Conservation (phyloP, 1,284 basidiomycete genomes). For the Amylostereum areolatum region DNA sequence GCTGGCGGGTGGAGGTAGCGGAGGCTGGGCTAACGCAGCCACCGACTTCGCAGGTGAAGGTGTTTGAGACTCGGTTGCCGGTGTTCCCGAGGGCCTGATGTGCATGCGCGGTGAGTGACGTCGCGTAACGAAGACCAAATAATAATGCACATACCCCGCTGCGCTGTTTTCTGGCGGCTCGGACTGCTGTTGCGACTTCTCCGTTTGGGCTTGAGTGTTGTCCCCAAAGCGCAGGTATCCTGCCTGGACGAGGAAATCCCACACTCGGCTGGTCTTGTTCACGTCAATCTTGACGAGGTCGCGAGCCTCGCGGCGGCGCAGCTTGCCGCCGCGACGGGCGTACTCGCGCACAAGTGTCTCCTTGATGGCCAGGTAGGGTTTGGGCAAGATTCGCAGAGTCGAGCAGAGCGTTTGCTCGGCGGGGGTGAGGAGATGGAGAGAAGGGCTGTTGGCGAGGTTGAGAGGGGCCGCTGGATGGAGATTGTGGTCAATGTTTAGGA, state of each 20-base stretch:
- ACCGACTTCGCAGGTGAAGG: no score
- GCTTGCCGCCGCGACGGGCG: constrained; percentile 79
- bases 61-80: no score
- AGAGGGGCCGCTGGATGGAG: constrained; percentile 57
- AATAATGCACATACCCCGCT: no score
- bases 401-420: constrained; percentile 89
- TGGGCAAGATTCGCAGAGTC: constrained; percentile 81
- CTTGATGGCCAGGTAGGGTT: constrained; percentile 90
- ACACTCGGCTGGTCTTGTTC: constrained; percentile 85
- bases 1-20: no score
- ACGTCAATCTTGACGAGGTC: constrained; percentile 90
- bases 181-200: no score
- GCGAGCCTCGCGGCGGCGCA: constrained; percentile 79
- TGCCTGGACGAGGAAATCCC: constrained; percentile 82
- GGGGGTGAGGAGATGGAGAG: constrained; percentile 79
- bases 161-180: no score
- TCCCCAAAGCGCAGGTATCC: constrained; percentile 59
- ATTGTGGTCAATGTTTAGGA: constrained; percentile 4
- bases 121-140: no score
- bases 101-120: no score
- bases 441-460: constrained; percentile 83
- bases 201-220: background rate
- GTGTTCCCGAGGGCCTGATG: no score
- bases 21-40: no score
- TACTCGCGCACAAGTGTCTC: constrained; percentile 90